Evolutionary conservation across 2,329 filamentous ascomycete genomes (phyloP), one percentile per base, ranked within the genome.

Genomic region (Xylariaceae sp.): DNA sequence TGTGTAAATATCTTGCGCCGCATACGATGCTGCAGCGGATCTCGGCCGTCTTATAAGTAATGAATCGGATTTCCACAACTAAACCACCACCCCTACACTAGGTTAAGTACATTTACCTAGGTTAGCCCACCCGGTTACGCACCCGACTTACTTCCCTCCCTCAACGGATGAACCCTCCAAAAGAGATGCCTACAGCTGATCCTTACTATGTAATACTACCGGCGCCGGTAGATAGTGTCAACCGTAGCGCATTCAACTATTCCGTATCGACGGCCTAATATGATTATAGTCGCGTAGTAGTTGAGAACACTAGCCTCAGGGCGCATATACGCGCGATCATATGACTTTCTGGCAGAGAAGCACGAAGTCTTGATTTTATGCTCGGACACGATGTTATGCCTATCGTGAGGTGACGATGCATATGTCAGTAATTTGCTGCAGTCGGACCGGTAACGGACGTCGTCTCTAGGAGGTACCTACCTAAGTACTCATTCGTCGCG

Each of bases 281-380:
- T 31, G 19, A 19, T 19, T 19, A 19, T 19, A 19, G 19, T 19
- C 19, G 19, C 19, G 19, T 19, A 19, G 19, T 19, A 19, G 19
- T 19, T 29, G 5, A 34, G 12, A 3, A 19, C 6, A 9, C 43
- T 45, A 32, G 8, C 29, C 29, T 31, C 32, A 32, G 39, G 55
- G 51, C 55, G 55, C 57, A 59, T 57, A 44, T 46, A 48, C 43
- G 41, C 29, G 50, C 32, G 50, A 51, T 59, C 57, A 59, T 59
- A 52, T 59, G 57, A 59, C 57, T 51, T 59, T 8, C 39, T 41
- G 40, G 27, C 27, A n/a, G 44, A 27, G 48, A 40, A 39, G 34
- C 26, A 50, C 42, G 40, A 50, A 55, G 27, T n/a, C n/a, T 47
- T 42, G n/a, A n/a, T 31, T 47, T 47, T 53, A 40, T 42, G 46